phyloP scores from a whole-genome alignment of 441 rosid genomes.

The Bruguiera hainesii region DNA sequence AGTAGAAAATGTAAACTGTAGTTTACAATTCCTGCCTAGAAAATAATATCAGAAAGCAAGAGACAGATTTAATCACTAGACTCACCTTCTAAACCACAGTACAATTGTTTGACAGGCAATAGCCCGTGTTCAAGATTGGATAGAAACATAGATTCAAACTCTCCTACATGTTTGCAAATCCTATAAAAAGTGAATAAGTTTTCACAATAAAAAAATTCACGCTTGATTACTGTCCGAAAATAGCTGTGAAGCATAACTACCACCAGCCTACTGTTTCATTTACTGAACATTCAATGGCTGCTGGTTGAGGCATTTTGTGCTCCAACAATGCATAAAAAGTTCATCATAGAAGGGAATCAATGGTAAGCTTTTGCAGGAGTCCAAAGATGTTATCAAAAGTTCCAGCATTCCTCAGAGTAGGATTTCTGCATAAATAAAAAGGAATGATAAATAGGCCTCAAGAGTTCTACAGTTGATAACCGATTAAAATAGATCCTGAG shows the following conservation, averaged over 20 bases:
- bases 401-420: constrained; percentile 65
- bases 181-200: constrained; percentile 34
- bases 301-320: constrained; percentile 54
- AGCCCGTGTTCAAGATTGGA: constrained; percentile 66
- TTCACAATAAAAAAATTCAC: constrained; percentile 3
- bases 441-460: neutral
- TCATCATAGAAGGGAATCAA: constrained; percentile 70
- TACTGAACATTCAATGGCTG: constrained; percentile 35
- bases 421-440: constrained; percentile 43
- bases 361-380: constrained; percentile 67
- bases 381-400: constrained; percentile 61
- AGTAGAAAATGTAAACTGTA: constrained; percentile 20
- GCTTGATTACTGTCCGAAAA: constrained; percentile 15
- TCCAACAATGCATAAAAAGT: constrained; percentile 46
- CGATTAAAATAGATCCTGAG: neutral
- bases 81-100: constrained; percentile 72
- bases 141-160: constrained; percentile 66
- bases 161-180: constrained; percentile 73
- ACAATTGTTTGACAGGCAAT: constrained; percentile 32
- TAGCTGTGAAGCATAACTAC: constrained; percentile 19
- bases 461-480: neutral
- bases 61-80: constrained; percentile 12
- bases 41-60: constrained; percentile 16
- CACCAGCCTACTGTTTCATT: too few relatives aligned
- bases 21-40: neutral